These are phyloP conservation scores for Oryza glaberrima DNA, from an alignment of 176 grass and related monocot species.

Conservation along the genomic window DNA sequence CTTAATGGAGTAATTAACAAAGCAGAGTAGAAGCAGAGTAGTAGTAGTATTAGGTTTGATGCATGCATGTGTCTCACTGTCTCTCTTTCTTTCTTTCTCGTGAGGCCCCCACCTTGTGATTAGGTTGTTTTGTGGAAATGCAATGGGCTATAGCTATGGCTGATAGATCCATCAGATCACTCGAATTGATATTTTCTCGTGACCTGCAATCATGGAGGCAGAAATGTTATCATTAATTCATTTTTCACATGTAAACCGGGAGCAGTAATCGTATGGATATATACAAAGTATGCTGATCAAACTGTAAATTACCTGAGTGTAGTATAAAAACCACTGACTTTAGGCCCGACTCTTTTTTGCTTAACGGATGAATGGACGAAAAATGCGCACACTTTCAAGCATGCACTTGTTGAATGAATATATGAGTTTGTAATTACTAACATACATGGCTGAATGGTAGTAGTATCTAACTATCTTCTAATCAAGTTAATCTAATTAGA, in stretches of 20 bases:
- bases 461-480: too few relatives aligned
- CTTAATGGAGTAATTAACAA: slow-evolving; percentile 2
- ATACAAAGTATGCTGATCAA: too few relatives aligned
- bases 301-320: too few relatives aligned
- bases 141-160: neutral
- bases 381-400: too few relatives aligned
- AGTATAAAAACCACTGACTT: too few relatives aligned
- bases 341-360: too few relatives aligned
- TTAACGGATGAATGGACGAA: too few relatives aligned
- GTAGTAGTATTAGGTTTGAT: neutral
- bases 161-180: neutral
- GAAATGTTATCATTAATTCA: neutral
- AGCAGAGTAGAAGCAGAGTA: neutral
- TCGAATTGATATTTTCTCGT: slow-evolving; percentile 7
- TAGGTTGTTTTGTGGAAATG: neutral
- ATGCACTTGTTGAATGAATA: too few relatives aligned
- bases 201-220: neutral
- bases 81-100: neutral
- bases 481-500: too few relatives aligned
- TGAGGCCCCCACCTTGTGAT: neutral
- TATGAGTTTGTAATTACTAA: too few relatives aligned
- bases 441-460: too few relatives aligned
- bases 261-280: neutral
- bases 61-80: neutral
- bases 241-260: neutral